Percentiles rank a stretch among this genome's conserved stretches.
Evolutionary conservation across 2,329 filamentous ascomycete species (phyloP).

Genomic region (Bipolaris zeicola): DNA sequence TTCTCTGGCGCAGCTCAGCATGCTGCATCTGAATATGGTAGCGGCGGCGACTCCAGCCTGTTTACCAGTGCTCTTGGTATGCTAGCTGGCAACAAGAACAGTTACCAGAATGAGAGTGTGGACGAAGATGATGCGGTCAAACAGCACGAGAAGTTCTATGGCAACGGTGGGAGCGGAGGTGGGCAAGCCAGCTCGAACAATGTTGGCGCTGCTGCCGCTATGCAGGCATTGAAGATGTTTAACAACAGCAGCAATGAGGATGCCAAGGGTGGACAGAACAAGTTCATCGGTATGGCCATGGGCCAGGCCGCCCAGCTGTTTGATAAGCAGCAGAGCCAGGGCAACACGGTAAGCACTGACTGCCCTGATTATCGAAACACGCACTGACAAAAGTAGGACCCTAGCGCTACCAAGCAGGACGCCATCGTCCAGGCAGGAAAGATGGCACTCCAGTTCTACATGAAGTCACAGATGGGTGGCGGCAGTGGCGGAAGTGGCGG

Average conservation of each 20-base stretch:
- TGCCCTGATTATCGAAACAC: conserved; percentile 41
- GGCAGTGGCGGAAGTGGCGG: conserved; percentile 50
- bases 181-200: conserved; percentile 53
- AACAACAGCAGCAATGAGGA: conserved; percentile 56
- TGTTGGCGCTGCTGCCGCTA: conserved; percentile 69
- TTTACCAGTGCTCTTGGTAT: conserved; percentile 64
- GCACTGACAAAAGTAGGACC: conserved; percentile 39
- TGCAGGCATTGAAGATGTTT: conserved; percentile 84
- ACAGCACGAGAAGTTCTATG: conserved; percentile 78
- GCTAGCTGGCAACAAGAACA: conserved; percentile 60
- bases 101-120: conserved; percentile 58
- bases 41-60: conserved; percentile 56
- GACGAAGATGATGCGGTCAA: conserved; percentile 71
- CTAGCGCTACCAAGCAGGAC: conserved; percentile 76
- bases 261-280: conserved; percentile 67
- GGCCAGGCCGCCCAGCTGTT: conserved; percentile 81
- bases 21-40: conserved; percentile 60
- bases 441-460: conserved; percentile 88
- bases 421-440: conserved; percentile 80
- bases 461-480: conserved; percentile 70
- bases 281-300: conserved; percentile 86
- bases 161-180: conserved; percentile 51
- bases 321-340: conserved; percentile 63
- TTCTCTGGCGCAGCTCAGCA: conserved; percentile 61
- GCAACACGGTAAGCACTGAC: conserved; percentile 56